Evolutionary conservation across 352 stramenopile species (phyloP).

Genomic region (Phytophthora constricta): DNA sequence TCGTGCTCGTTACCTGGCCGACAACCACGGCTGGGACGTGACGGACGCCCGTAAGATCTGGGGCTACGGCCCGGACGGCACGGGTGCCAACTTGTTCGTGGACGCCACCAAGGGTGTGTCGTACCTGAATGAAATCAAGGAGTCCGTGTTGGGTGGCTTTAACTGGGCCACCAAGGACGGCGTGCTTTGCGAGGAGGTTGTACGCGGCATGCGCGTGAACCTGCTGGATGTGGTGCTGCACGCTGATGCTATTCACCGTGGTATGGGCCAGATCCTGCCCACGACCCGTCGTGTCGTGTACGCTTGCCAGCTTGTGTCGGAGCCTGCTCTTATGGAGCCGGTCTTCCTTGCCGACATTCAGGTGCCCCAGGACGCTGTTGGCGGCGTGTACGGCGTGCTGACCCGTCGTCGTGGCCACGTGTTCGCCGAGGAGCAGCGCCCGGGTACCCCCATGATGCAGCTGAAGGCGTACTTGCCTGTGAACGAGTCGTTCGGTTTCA

Average conservation of each 20-base stretch:
- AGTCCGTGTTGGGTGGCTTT: constrained; percentile 98
- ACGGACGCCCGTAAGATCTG: constrained; percentile 99
- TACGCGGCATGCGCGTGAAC: constrained; percentile 98
- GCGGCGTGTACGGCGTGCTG: constrained; percentile 99
- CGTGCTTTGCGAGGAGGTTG: constrained; percentile 98
- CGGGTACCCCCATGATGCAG: constrained; percentile 98
- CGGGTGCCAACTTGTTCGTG: constrained; percentile 98
- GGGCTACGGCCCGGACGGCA: constrained; percentile 99
- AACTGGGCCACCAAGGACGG: constrained; percentile 98
- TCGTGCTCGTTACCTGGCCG: constrained; percentile 96
- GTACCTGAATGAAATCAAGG: constrained; percentile 99
- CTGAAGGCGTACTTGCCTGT: constrained; percentile 99
- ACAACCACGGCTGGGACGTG: constrained; percentile 98
- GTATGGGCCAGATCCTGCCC: constrained; percentile 99
- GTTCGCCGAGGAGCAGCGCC: constrained; percentile 98
- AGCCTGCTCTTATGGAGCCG: constrained; percentile 97
- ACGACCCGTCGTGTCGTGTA: constrained; percentile 98
- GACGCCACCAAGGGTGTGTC: constrained; percentile 99
- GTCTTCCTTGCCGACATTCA: constrained; percentile 99
- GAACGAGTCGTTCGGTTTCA: constrained; percentile 99
- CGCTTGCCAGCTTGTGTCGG: constrained; percentile 95
- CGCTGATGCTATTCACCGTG: constrained; percentile 99
- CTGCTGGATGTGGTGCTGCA: constrained; percentile 99
- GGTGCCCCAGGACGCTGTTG: constrained; percentile 98
- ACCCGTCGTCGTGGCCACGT: constrained; percentile 98